Percentiles rank a stretch among this genome's conserved stretches.
Evolutionary conservation across 768 basidiomycete species (phyloP).

Genomic region (Collybia sp.): DNA sequence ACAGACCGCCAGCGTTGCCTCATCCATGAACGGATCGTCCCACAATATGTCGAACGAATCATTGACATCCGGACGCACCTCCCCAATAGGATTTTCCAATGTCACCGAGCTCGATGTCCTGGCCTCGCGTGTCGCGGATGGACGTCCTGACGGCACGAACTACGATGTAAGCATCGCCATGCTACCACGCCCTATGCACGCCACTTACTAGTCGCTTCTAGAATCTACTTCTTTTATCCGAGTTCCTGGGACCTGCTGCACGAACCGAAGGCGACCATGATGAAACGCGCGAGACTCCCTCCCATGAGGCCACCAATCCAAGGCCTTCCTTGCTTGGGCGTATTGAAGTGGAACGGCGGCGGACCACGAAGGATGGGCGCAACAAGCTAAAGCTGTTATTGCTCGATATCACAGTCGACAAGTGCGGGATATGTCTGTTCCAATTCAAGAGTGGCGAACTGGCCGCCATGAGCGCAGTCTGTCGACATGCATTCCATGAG

Average conservation of each 20-base stretch:
- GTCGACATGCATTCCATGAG: slow-evolving; percentile 67
- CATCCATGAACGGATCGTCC: slow-evolving; percentile 12
- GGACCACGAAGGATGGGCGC: slow-evolving; percentile 59
- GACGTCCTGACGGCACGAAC: slow-evolving; percentile 40
- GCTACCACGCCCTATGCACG: slow-evolving; percentile 10
- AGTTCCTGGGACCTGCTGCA: slow-evolving; percentile 54
- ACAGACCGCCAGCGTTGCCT: background rate
- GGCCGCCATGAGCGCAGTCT: slow-evolving; percentile 51
- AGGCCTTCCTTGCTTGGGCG: slow-evolving; percentile 33
- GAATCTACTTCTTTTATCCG: slow-evolving; percentile 57
- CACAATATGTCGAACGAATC: no score
- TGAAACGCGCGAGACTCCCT: slow-evolving; percentile 8
- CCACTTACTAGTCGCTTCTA: slow-evolving; percentile 17
- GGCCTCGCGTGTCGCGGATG: slow-evolving; percentile 49
- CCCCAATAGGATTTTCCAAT: slow-evolving; percentile 18
- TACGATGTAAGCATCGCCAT: slow-evolving; percentile 55
- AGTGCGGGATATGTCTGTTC: slow-evolving; percentile 69
- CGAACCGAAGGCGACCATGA: slow-evolving; percentile 13
- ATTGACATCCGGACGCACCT: background rate
- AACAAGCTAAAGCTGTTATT: slow-evolving; percentile 67
- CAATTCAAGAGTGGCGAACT: slow-evolving; percentile 60
- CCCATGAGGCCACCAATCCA: slow-evolving; percentile 3
- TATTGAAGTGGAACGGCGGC: slow-evolving; percentile 54
- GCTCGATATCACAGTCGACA: slow-evolving; percentile 58
- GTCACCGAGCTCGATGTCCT: slow-evolving; percentile 64